Evolutionary conservation across 2,329 filamentous ascomycete species (phyloP).

Genomic region (Mariannaea elegans): DNA sequence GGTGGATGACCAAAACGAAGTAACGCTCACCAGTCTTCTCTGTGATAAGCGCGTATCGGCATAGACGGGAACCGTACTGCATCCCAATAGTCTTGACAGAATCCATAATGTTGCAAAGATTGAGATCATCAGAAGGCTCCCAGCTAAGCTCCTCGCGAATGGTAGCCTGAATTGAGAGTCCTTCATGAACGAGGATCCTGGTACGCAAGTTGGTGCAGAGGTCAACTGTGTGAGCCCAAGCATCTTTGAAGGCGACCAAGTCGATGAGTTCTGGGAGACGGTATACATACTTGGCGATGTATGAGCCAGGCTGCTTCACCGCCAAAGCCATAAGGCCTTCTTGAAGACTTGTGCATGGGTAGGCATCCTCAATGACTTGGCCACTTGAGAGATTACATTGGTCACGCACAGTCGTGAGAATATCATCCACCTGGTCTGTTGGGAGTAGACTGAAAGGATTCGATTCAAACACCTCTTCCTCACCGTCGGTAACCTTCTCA

Average conservation of each 20-base stretch:
- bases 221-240: background rate
- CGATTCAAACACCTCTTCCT: background rate
- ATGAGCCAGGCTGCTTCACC: slow-evolving; percentile 17
- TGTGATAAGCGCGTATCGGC: too few species aligned
- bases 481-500: background rate
- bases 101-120: slow-evolving; percentile 2
- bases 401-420: background rate
- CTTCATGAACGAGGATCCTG: background rate
- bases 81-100: background rate
- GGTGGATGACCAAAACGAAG: slow-evolving; percentile 30
- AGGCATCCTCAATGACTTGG: background rate
- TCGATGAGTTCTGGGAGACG: background rate
- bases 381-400: background rate
- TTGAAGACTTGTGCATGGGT: slow-evolving; percentile 45
- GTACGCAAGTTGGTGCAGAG: background rate
- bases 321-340: slow-evolving; percentile 44
- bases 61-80: too few species aligned
- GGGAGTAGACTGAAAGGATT: background rate
- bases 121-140: background rate
- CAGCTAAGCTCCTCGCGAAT: background rate
- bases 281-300: slow-evolving; percentile 16
- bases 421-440: background rate
- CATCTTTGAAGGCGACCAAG: background rate
- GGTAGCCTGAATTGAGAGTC: background rate
- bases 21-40: background rate